phyloP scores from a whole-genome alignment of 2,329 filamentous ascomycete species.

The Daldinia sp. region DNA sequence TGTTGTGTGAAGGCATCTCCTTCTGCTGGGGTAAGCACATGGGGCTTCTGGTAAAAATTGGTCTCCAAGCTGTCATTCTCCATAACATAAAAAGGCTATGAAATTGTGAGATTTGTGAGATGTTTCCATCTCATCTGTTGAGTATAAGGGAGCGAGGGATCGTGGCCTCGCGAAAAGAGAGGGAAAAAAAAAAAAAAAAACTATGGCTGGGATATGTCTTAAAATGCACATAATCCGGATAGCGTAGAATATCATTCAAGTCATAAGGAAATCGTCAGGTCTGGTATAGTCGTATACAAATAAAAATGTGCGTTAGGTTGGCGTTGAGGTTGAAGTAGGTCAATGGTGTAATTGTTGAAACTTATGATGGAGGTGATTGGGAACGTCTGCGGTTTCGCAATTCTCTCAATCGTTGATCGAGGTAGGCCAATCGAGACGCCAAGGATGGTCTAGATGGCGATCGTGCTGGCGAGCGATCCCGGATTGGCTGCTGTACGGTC shows the following conservation, averaged over 20 bases:
- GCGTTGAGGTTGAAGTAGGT: conserved; percentile 27
- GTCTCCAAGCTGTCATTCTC: conserved; percentile 41
- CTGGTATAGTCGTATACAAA: conserved; percentile 46
- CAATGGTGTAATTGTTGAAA: conserved; percentile 28
- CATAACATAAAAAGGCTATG: conserved; percentile 31
- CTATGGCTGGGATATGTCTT: conserved; percentile 29
- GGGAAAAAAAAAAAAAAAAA: conserved; percentile 7
- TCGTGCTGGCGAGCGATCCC: conserved; percentile 51
- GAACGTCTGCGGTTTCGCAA: conserved; percentile 63
- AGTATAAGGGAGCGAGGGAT: conserved; percentile 23
- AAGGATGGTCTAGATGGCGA: conserved; percentile 57
- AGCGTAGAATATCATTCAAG: conserved; percentile 43
- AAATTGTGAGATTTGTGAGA: conserved; percentile 19
- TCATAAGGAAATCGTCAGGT: conserved; percentile 48
- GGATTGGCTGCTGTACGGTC: conserved; percentile 64
- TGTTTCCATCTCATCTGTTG: conserved; percentile 23
- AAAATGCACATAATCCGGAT: conserved; percentile 37
- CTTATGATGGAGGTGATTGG: conserved; percentile 61
- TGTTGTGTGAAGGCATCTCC: conserved; percentile 40
- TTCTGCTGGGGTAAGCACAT: conserved; percentile 24
- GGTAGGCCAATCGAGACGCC: conserved; percentile 66
- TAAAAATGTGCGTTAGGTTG: conserved; percentile 18
- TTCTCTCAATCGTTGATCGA: conserved; percentile 69
- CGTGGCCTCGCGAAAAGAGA: conserved; percentile 20
- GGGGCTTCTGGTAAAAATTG: conserved; percentile 40